A percentile compares a stretch with the other conserved stretches of the same genome.
phyloP scores from a whole-genome alignment of 2,329 filamentous ascomycete species.

The Exserohilum turcica region DNA sequence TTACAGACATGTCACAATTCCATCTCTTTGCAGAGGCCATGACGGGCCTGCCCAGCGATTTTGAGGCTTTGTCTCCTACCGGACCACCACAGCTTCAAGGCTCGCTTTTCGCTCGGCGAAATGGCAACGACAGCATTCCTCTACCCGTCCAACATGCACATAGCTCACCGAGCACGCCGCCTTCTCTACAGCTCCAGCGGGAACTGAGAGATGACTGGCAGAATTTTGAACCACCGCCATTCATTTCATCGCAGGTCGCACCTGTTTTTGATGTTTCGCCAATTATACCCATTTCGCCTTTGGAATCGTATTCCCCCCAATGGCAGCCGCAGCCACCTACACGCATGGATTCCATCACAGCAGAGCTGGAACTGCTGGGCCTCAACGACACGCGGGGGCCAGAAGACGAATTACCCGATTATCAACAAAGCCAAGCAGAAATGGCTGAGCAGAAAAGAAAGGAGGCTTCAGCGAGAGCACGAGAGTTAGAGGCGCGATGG shows the following conservation, averaged over 20 bases:
- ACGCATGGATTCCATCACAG: slow-evolving; percentile 34
- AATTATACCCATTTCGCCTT: slow-evolving; percentile 6
- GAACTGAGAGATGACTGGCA: slow-evolving; percentile 32
- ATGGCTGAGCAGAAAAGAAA: slow-evolving; percentile 47
- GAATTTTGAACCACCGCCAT: slow-evolving; percentile 28
- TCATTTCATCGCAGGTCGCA: slow-evolving; percentile 13
- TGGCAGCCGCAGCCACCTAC: slow-evolving; percentile 23
- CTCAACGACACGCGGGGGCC: slow-evolving; percentile 39
- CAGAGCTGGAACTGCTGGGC: slow-evolving; percentile 39
- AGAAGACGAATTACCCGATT: slow-evolving; percentile 52
- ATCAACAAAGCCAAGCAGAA: slow-evolving; percentile 55
- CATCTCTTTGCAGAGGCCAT: slow-evolving; percentile 50
- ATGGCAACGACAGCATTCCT: slow-evolving; percentile 34
- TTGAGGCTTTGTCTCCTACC: slow-evolving; percentile 41
- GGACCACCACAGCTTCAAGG: slow-evolving; percentile 40
- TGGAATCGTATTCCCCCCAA: slow-evolving; percentile 19
- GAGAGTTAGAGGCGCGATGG: slow-evolving; percentile 54
- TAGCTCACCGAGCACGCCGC: slow-evolving; percentile 15
- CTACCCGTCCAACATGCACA: slow-evolving; percentile 27
- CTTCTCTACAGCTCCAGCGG: slow-evolving; percentile 11
- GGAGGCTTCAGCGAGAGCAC: slow-evolving; percentile 51
- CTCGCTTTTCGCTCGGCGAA: slow-evolving; percentile 41
- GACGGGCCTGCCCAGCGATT: slow-evolving; percentile 38
- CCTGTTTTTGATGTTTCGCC: slow-evolving; percentile 16
- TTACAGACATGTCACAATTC: slow-evolving; percentile 44